Percentiles rank a stretch among this genome's conserved stretches.
Evolutionary conservation across 371 early-diverging fungal genomes (phyloP).

Genomic region (Lichtheimia ramosa): DNA sequence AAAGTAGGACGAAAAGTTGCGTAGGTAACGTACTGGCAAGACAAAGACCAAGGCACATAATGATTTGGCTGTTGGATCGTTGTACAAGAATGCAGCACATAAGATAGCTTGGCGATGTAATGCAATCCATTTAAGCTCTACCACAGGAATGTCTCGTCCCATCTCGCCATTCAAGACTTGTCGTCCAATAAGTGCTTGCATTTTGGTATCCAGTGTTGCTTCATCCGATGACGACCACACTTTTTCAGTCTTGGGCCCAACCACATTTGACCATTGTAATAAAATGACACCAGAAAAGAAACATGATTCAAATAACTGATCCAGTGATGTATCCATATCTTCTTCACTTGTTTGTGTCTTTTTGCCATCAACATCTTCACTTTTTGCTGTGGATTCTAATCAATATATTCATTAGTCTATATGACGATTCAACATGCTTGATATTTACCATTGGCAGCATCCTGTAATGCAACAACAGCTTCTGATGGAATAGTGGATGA

Average conservation of each 20-base stretch:
- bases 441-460: conserved; percentile 44
- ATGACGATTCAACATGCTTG: neutral
- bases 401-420: neutral
- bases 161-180: conserved; percentile 66
- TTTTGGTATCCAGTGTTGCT: conserved; percentile 24
- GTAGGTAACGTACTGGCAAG: conserved; percentile 52
- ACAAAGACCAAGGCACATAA: conserved; percentile 53
- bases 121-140: conserved; percentile 60
- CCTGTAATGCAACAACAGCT: conserved; percentile 47
- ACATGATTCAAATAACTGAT: conserved; percentile 49
- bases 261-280: conserved; percentile 63
- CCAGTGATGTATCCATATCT: neutral
- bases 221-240: conserved; percentile 32
- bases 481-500: conserved; percentile 30
- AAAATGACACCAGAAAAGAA: conserved; percentile 59
- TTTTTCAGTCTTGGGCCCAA: conserved; percentile 61
- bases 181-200: conserved; percentile 46
- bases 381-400: neutral
- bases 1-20: conserved; percentile 58
- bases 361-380: neutral
- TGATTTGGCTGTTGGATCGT: conserved; percentile 23
- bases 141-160: conserved; percentile 30
- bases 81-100: conserved; percentile 42
- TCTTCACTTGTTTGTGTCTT: neutral
- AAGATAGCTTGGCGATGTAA: conserved; percentile 48